Evolutionary conservation across 768 basidiomycete genomes (phyloP).

Genomic region (Lactarius vividus): DNA sequence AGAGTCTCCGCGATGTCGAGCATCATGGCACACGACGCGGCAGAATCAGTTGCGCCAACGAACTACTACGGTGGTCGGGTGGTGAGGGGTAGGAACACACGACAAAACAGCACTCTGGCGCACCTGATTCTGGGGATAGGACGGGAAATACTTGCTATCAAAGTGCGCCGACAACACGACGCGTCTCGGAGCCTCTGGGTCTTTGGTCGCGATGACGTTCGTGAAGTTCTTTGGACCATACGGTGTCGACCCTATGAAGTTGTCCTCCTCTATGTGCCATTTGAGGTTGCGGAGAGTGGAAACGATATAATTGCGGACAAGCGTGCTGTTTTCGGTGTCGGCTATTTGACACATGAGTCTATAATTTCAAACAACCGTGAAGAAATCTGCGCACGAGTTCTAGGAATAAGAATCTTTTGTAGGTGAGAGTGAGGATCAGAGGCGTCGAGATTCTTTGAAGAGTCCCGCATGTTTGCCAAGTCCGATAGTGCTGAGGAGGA

Average conservation of each 20-base stretch:
- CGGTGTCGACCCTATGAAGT: constrained; percentile 77
- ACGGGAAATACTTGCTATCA: constrained; percentile 85
- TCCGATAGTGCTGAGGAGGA: constrained; percentile 49
- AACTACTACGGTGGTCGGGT: constrained; percentile 54
- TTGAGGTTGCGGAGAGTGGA: constrained; percentile 64
- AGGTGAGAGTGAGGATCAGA: constrained; percentile 67
- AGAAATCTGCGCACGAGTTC: constrained; percentile 54
- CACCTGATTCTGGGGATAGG: constrained; percentile 73
- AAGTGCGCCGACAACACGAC: constrained; percentile 90
- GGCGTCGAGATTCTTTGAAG: constrained; percentile 65
- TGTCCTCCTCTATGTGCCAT: constrained; percentile 88
- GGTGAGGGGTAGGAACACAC: background rate
- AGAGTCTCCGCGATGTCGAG: constrained; percentile 87
- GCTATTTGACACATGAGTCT: constrained; percentile 38
- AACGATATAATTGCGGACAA: constrained; percentile 81
- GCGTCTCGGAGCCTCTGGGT: constrained; percentile 76
- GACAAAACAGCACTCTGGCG: constrained; percentile 24
- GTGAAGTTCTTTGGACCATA: constrained; percentile 76
- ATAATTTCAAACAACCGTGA: constrained; percentile 17
- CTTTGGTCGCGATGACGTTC: constrained; percentile 94
- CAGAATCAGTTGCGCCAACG: constrained; percentile 95
- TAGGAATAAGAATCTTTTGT: constrained; percentile 81
- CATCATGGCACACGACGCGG: constrained; percentile 91
- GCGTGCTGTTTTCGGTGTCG: constrained; percentile 72
- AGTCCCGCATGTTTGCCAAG: constrained; percentile 58